A percentile compares a stretch with the other conserved stretches of the same genome.
Evolutionary conservation across 108 stramenopile species (phyloP).

Genomic region (Epithemia pelagica): DNA sequence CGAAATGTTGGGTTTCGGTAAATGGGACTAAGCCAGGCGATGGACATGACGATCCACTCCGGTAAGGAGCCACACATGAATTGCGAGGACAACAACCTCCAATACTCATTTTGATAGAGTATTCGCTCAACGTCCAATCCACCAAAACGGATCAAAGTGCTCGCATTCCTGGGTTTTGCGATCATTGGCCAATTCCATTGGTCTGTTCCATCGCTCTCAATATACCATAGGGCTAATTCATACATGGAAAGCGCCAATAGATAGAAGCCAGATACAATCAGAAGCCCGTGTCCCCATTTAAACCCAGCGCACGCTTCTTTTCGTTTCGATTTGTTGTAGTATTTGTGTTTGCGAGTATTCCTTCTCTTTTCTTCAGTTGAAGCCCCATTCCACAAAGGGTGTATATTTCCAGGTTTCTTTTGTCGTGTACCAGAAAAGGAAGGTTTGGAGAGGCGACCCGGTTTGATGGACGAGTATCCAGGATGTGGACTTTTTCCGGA

Average conservation of each 20-base stretch:
- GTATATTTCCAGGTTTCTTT: not conserved
- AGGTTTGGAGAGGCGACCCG: not conserved
- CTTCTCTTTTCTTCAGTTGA: not conserved
- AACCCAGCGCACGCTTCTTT: not conserved
- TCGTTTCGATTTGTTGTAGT: not conserved
- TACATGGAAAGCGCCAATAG: not conserved
- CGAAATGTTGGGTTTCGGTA: not conserved
- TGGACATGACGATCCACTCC: not conserved
- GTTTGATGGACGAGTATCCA: not conserved
- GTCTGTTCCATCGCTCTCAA: not conserved
- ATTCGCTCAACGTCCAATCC: not conserved
- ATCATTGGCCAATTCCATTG: not conserved
- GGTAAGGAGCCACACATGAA: not conserved
- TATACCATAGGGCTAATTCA: not conserved
- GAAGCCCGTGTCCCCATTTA: not conserved
- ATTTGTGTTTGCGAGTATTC: not conserved
- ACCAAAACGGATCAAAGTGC: not conserved
- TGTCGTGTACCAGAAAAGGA: not conserved
- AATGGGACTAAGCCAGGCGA: not conserved
- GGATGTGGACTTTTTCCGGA: not conserved
- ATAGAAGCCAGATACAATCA: not conserved
- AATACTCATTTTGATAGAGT: not conserved
- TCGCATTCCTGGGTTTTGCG: not conserved
- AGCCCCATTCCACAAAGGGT: slow-evolving; percentile 1
- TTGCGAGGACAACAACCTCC: not conserved